A percentile compares a stretch with the other conserved stretches of the same genome.
phyloP scores from a whole-genome alignment of 345 rosid species.

The Lepidium didymum region DNA sequence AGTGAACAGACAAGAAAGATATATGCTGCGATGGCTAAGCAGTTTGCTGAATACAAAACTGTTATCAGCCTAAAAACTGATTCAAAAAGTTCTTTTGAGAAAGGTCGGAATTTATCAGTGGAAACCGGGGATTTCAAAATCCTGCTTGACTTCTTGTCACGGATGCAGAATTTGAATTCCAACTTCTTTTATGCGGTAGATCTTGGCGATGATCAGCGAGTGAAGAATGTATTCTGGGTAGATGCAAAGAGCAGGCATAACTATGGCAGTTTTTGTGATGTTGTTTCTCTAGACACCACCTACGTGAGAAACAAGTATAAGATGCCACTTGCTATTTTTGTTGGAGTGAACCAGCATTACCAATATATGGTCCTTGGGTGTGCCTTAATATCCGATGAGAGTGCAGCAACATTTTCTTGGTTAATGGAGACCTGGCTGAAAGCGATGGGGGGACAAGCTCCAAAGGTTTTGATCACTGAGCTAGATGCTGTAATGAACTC shows the following conservation, averaged over 20 bases:
- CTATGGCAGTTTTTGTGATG: slow-evolving; percentile 51
- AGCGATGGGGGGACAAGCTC: slow-evolving; percentile 61
- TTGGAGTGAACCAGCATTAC: slow-evolving; percentile 66
- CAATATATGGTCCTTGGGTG: slow-evolving; percentile 64
- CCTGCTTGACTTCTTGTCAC: slow-evolving; percentile 42
- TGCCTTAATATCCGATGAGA: slow-evolving; percentile 57
- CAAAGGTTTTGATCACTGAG: slow-evolving; percentile 53
- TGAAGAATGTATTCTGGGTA: slow-evolving; percentile 56
- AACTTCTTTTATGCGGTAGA: slow-evolving; percentile 65
- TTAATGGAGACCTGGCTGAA: slow-evolving; percentile 58
- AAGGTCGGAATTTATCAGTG: slow-evolving; percentile 36
- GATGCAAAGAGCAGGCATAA: slow-evolving; percentile 65
- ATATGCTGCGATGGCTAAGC: slow-evolving; percentile 69
- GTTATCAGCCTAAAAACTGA: slow-evolving; percentile 44
- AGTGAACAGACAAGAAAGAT: slow-evolving; percentile 67
- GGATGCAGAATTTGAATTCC: slow-evolving; percentile 46
- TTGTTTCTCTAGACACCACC: slow-evolving; percentile 51
- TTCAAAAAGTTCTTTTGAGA: slow-evolving; percentile 38
- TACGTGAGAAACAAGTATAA: slow-evolving; percentile 56
- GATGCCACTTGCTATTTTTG: slow-evolving; percentile 54
- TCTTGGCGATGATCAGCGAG: slow-evolving; percentile 49
- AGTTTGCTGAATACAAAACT: slow-evolving; percentile 58
- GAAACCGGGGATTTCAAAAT: slow-evolving; percentile 48
- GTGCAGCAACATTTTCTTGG: slow-evolving; percentile 49
- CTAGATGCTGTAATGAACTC: slow-evolving; percentile 38